Evolutionary conservation across 176 grass and related monocot genomes (phyloP), one percentile per base, ranked within the genome.

Genomic region (Otatea glauca): DNA sequence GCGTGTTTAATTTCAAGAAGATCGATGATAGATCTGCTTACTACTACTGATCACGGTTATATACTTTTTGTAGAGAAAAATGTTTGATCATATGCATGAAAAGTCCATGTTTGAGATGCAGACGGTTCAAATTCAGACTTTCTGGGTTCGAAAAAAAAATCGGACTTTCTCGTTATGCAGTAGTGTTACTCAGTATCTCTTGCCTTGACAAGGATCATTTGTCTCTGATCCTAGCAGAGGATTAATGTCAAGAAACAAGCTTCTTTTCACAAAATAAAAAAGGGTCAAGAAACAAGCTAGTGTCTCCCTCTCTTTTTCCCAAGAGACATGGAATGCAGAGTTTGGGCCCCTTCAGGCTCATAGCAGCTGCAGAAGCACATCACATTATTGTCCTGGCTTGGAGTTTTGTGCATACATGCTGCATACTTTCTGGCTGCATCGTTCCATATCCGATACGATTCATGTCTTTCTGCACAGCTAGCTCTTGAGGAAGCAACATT

Each of bases 281-380:
- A 74, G 43, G 69, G 16, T 50, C 15, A 67, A 67, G 20, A 58
- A 39, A 74, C 69, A 74, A 80, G 23, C 17, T 32, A n/a, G 54
- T 42, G n/a, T 61, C 42, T 68, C 50, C 25, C 69, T 7, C 17
- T 64, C 9, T 71, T 82, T 67, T 45, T 9, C 44, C 75, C 75
- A 84, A 79, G 59, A 83, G 59, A 24, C 27, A 47, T 48, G 75
- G 75, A 58, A 67, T 84, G 68, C 75, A 48, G 85, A 66, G 14
- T 58, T 56, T 58, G 37, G 39, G 60, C 17, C 38, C 68, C 68
- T 81, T 63, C 7, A 81, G 55, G 13, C 21, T 76, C 70, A 64
- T 35, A 55, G 24, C 44, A 86, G 70, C n/a, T 54, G 34, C 62
- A 80, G 75, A 89, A 81, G 55, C 2, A 63, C 10, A 70, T 10